These are phyloP conservation scores for Alternaria sp. DNA, from an alignment of 2,329 filamentous ascomycete species.

Conservation along the genomic window DNA sequence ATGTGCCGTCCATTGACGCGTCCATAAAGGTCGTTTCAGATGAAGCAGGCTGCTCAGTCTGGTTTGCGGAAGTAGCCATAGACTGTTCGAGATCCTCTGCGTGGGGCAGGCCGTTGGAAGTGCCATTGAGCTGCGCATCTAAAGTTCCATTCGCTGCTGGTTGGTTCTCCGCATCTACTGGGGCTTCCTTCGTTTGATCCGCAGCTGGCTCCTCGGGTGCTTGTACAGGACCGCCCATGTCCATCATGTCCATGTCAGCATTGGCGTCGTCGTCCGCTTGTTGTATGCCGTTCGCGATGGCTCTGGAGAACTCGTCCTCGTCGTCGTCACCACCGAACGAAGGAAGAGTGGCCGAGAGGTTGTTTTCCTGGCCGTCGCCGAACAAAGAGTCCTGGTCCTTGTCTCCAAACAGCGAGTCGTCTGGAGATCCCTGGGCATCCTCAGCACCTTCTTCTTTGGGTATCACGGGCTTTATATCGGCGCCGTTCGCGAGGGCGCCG, in stretches of 20 bases:
- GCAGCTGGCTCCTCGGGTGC: slow-evolving; percentile 36
- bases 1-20: slow-evolving; percentile 82
- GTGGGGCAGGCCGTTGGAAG: slow-evolving; percentile 58
- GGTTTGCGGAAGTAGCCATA: slow-evolving; percentile 28
- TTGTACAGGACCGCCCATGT: slow-evolving; percentile 53
- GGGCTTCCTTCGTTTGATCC: slow-evolving; percentile 28
- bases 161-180: slow-evolving; percentile 20
- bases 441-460: slow-evolving; percentile 53
- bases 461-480: slow-evolving; percentile 30
- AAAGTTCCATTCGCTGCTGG: slow-evolving; percentile 25
- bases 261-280: slow-evolving; percentile 51
- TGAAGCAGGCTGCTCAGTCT: slow-evolving; percentile 54
- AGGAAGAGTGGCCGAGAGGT: slow-evolving; percentile 51
- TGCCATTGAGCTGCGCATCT: slow-evolving; percentile 22
- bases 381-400: slow-evolving; percentile 79
- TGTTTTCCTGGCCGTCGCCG: slow-evolving; percentile 68
- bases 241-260: slow-evolving; percentile 54
- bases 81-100: slow-evolving; percentile 53
- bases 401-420: slow-evolving; percentile 84
- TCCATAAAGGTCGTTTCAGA: slow-evolving; percentile 85
- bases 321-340: slow-evolving; percentile 79
- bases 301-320: slow-evolving; percentile 80
- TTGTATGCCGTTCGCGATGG: slow-evolving; percentile 65
- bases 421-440: slow-evolving; percentile 68
- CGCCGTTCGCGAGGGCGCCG: slow-evolving; percentile 56